These are phyloP conservation scores for Populus davidiana DNA, from an alignment of 345 rosid genomes.

Conservation along the genomic window DNA sequence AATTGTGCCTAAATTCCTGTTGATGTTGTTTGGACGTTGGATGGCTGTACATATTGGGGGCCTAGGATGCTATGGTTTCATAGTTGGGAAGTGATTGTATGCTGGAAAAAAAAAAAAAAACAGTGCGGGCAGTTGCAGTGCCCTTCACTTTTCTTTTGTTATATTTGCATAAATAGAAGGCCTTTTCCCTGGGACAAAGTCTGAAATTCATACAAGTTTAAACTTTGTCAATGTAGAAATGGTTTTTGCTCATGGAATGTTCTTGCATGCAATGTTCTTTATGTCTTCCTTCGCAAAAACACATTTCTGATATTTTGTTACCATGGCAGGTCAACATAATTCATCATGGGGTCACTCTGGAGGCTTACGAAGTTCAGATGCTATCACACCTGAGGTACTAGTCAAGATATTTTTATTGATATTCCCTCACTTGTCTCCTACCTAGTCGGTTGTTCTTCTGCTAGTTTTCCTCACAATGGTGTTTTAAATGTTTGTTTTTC, in stretches of 20 bases:
- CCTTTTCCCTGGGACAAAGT: not conserved
- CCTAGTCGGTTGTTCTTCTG: not conserved
- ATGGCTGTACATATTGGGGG: not conserved
- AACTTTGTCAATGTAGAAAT: not conserved
- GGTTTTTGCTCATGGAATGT: not conserved
- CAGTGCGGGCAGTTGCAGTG: not conserved
- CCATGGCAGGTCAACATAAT: constrained; percentile 48
- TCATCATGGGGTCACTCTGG: constrained; percentile 56
- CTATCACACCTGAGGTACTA: constrained; percentile 88
- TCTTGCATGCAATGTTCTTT: not conserved
- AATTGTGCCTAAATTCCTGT: too few species aligned
- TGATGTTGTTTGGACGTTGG: not conserved
- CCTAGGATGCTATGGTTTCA: not conserved
- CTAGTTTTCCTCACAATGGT: constrained; percentile 14
- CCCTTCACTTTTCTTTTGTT: not conserved
- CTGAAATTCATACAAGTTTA: not conserved
- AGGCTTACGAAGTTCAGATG: constrained; percentile 67
- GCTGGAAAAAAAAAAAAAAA: not conserved
- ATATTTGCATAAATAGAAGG: not conserved
- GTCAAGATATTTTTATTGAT: constrained; percentile 8
- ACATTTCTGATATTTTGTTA: constrained; percentile 18
- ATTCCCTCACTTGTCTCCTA: constrained; percentile 13
- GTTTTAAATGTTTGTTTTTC: constrained; percentile 28
- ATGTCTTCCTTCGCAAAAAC: not conserved
- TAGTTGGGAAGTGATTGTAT: not conserved